Evolutionary conservation across 2,329 filamentous ascomycete genomes (phyloP).

Genomic region (Fusarium austroafricanum): DNA sequence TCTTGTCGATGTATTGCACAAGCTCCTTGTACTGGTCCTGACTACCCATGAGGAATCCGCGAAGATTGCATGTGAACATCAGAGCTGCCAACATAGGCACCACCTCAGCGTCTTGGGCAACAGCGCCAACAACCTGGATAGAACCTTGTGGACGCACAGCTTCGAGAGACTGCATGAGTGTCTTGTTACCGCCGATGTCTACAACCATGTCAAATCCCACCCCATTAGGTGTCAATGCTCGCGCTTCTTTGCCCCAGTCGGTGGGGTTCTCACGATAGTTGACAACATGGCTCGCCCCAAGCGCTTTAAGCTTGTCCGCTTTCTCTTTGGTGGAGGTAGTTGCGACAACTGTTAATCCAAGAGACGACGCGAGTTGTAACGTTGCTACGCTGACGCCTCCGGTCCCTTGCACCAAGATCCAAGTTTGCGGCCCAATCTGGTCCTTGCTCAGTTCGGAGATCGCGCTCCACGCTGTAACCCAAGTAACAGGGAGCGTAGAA

Average conservation of each 20-base stretch:
- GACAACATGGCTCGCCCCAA: constrained; percentile 69
- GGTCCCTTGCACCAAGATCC: constrained; percentile 54
- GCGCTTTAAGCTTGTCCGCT: constrained; percentile 60
- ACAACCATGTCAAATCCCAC: constrained; percentile 71
- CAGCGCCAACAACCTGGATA: constrained; percentile 48
- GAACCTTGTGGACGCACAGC: constrained; percentile 56
- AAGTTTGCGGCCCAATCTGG: constrained; percentile 52
- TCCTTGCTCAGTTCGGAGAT: constrained; percentile 59
- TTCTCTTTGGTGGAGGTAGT: constrained; percentile 69
- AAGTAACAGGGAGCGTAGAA: constrained; percentile 61
- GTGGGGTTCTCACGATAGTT: constrained; percentile 69
- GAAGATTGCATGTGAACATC: constrained; percentile 44
- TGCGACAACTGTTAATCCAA: constrained; percentile 66
- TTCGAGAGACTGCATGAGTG: constrained; percentile 66
- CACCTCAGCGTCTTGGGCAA: constrained; percentile 39
- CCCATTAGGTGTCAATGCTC: constrained; percentile 58
- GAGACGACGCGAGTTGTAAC: constrained; percentile 58
- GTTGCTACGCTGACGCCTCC: constrained; percentile 55
- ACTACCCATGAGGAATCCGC: constrained; percentile 47
- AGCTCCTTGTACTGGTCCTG: constrained; percentile 47
- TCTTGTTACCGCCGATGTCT: constrained; percentile 74
- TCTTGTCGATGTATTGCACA: constrained; percentile 49
- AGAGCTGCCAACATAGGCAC: constrained; percentile 45
- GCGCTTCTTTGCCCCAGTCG: constrained; percentile 68
- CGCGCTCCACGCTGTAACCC: constrained; percentile 64